Conservation (phyloP, 805 yeast genomes). For the Teunomyces pallodes region DNA sequence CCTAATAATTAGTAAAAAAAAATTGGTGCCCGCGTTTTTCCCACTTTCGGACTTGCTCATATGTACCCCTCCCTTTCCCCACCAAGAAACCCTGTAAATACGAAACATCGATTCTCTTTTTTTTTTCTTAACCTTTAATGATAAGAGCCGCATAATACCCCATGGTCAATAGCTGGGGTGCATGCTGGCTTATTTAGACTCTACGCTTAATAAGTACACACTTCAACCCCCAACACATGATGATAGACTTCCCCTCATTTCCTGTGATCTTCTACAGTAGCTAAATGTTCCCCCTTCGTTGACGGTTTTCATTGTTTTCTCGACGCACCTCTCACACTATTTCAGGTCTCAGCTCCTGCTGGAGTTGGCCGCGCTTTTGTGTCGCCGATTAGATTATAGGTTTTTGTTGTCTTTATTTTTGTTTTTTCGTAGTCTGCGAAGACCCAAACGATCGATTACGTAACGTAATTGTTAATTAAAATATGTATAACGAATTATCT, state of each 20-base stretch:
- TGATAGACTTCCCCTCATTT: neutral
- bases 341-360: neutral
- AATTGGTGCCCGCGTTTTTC: neutral
- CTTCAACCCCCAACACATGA: neutral
- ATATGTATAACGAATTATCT: neutral
- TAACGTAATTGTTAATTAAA: too few relatives aligned
- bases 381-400: neutral
- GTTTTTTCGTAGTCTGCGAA: too few relatives aligned
- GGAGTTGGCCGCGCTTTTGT: neutral
- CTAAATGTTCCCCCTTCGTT: neutral
- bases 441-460: too few relatives aligned
- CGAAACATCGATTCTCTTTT: neutral
- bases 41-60: neutral
- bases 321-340: neutral
- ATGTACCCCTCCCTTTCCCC: constrained; percentile 3
- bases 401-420: too few relatives aligned
- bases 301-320: neutral
- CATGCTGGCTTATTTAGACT: neutral
- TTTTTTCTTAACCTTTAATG: neutral
- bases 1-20: neutral
- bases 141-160: neutral
- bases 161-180: neutral
- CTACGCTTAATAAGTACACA: neutral
- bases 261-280: neutral
- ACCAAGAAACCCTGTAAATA: constrained; percentile 2